Conservation (phyloP, 2,329 filamentous ascomycete genomes). For the Onygena corvina region DNA sequence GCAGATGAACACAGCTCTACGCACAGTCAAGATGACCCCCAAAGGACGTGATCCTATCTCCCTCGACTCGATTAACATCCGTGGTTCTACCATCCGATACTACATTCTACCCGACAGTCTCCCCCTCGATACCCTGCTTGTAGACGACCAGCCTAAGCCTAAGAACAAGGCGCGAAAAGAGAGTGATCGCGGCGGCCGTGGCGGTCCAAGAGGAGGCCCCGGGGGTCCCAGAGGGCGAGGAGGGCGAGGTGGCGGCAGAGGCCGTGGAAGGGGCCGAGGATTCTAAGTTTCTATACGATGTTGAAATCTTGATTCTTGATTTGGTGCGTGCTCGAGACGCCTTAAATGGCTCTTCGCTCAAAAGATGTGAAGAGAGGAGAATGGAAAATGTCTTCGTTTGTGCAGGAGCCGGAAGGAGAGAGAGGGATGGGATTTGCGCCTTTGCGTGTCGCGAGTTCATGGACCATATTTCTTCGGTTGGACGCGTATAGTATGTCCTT, state of each 20-base stretch:
- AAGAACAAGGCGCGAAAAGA: conserved; percentile 99
- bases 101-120: conserved; percentile 93
- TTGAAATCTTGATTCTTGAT: neutral
- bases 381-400: no score
- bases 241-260: conserved; percentile 41
- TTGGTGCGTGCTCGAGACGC: neutral
- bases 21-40: conserved; percentile 91
- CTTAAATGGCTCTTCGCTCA: no score
- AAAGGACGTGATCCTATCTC: conserved; percentile 76
- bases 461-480: no score
- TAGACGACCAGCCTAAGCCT: conserved; percentile 93
- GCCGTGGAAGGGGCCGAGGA: conserved; percentile 39
- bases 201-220: conserved; percentile 36
- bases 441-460: no score
- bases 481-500: no score
- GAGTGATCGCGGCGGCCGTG: conserved; percentile 43
- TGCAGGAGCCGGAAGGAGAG: no score
- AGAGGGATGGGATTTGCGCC: no score
- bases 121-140: conserved; percentile 84
- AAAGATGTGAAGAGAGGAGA: no score
- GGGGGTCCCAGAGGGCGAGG: conserved; percentile 41
- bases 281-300: conserved; percentile 20
- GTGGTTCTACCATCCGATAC: conserved; percentile 91
- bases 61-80: conserved; percentile 92
- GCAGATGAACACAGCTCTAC: conserved; percentile 95